Evolutionary conservation across 164 flowering plant genomes (phyloP), one percentile per base, ranked within the genome.

Genomic region (Tinospora cordifolia): DNA sequence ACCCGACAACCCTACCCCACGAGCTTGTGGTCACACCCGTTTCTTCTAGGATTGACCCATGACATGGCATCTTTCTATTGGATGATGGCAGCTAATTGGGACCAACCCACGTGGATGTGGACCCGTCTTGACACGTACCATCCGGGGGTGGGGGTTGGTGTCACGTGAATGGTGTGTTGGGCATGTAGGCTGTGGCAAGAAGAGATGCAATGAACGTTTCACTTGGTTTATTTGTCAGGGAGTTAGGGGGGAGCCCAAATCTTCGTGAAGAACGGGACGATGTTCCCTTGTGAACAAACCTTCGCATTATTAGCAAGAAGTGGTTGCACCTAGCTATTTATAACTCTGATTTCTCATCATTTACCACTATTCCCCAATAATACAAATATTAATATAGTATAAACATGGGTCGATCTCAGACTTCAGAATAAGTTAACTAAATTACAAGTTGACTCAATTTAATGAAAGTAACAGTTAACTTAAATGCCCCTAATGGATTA

Each of bases 211-310:
- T 54, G 60, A 54, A 54, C 60, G 24, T 54, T 54, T 54, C n/a
- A n/a, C n/a, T 30, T 54, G 60, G 60, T 17, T 19, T 54, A 54
- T 54, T 54, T 54, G 60, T 54, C 60, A 54, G 60, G 60, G 60
- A 24, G 60, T 54, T 54, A 54, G 60, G 60, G 60, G 60, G 3
- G 60, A 54, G 25, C 60, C 60, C 60, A 54, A n/a, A 54, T 54
- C 60, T 54, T 54, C 60, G 60, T 54, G 21, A 54, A 54, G n/a
- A 54, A 54, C 60, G 60, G 60, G 60, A 21, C 60, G 3, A 22
- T 54, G 60, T 54, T 21, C 60, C 60, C 60, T 54, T 21, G 60
- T 2, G 8, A 17, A 51, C 21, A 3, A 15, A 51, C 59, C 59
- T 51, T 7, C n/a, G 60, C 60, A 54, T 54, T 54, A 54, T 54